Evolutionary conservation across 75 land plant species (phyloP).

Genomic region (Larix kaempferi): DNA sequence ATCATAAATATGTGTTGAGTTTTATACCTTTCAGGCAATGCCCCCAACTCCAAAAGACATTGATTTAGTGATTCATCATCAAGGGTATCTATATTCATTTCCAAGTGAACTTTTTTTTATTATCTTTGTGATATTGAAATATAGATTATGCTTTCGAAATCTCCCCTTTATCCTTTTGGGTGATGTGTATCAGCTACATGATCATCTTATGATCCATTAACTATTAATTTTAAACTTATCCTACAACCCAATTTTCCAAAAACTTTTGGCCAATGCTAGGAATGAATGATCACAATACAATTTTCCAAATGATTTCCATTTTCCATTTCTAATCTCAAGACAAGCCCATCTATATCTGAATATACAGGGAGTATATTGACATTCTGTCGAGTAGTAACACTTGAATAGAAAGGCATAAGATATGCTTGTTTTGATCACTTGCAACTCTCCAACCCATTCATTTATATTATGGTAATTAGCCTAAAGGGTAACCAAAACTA

Average conservation of each 20-base stretch:
- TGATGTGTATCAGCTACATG: no score
- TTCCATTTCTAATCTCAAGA: neutral
- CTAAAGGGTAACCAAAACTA: neutral
- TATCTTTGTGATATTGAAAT: no score
- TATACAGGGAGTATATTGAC: neutral
- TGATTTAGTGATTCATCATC: no score
- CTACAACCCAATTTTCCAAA: neutral
- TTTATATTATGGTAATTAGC: neutral
- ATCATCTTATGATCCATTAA: neutral
- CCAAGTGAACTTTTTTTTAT: no score
- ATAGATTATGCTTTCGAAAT: no score
- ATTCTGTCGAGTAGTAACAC: neutral
- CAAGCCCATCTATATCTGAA: neutral
- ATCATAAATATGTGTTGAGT: no score
- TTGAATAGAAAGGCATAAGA: neutral
- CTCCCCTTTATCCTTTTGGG: no score
- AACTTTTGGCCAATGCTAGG: neutral
- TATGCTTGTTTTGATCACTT: neutral
- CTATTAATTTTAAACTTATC: neutral
- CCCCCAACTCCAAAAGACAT: no score
- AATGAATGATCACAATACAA: neutral
- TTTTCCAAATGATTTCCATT: neutral
- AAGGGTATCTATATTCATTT: no score
- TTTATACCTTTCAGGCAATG: no score
- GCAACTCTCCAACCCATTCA: neutral